Evolutionary conservation across 2,329 filamentous ascomycete species (phyloP).

Genomic region (Aureobasidium mangrovei): DNA sequence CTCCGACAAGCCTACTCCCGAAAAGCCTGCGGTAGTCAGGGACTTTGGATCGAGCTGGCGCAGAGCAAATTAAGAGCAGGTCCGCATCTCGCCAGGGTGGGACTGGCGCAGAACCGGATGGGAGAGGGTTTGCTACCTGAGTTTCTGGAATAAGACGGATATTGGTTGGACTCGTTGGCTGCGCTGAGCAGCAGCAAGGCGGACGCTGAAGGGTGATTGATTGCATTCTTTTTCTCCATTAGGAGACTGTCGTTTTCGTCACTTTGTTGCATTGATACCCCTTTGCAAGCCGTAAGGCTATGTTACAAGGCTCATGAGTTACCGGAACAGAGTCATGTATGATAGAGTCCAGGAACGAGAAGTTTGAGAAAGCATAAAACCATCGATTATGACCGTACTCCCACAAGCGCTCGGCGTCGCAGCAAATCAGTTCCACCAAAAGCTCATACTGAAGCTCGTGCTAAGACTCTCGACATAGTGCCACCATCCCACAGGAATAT

Average conservation of each 20-base stretch:
- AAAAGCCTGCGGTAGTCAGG: constrained; percentile 10
- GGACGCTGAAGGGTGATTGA: not conserved
- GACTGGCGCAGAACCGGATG: too few relatives aligned
- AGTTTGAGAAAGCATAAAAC: too few relatives aligned
- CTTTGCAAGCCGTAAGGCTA: constrained; percentile 6
- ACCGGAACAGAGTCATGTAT: not conserved
- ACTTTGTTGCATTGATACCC: constrained; percentile 5
- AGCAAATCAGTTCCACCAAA: constrained; percentile 69
- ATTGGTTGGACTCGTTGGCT: not conserved
- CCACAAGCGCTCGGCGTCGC: too few relatives aligned
- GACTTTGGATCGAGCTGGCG: constrained; percentile 15
- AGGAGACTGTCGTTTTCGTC: not conserved
- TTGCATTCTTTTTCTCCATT: not conserved
- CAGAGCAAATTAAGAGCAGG: constrained; percentile 4
- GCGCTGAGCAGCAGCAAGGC: not conserved
- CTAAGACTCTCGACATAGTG: constrained; percentile 85
- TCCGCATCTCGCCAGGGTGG: too few relatives aligned
- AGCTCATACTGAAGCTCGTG: constrained; percentile 88
- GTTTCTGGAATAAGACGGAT: not conserved
- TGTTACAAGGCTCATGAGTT: not conserved
- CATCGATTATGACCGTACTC: too few relatives aligned
- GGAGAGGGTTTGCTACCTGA: not conserved
- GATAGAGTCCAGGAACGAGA: not conserved
- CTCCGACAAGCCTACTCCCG: not conserved
- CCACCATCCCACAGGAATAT: constrained; percentile 95